phyloP scores from a whole-genome alignment of 345 rosid species.

The Salix brachista region DNA sequence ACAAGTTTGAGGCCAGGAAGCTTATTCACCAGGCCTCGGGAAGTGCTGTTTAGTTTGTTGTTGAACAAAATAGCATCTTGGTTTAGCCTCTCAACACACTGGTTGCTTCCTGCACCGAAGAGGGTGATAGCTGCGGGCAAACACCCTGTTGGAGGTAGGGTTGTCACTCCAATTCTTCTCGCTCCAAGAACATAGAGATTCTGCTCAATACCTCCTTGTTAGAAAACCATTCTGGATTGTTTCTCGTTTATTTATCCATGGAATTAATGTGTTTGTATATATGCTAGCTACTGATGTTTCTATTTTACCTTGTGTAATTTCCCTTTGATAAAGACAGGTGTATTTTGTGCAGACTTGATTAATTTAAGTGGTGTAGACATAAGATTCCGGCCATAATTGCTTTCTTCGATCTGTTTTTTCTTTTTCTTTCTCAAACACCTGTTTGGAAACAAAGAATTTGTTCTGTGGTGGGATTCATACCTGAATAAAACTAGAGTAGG shows the following conservation, averaged over 20 bases:
- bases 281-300: neutral
- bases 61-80: conserved; percentile 68
- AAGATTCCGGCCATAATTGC: neutral
- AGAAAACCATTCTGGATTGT: conserved; percentile 5
- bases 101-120: conserved; percentile 66
- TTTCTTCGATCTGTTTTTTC: neutral
- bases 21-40: conserved; percentile 43
- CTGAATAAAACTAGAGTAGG: conserved; percentile 76
- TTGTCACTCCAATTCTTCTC: conserved; percentile 75
- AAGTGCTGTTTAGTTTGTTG: conserved; percentile 59
- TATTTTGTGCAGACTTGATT: neutral
- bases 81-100: conserved; percentile 67
- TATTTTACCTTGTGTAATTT: neutral
- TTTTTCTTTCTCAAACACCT: neutral
- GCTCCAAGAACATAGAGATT: conserved; percentile 68
- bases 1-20: conserved; percentile 79
- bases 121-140: conserved; percentile 86
- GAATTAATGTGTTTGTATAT: neutral
- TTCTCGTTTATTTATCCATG: neutral
- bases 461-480: conserved; percentile 20
- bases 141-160: conserved; percentile 80
- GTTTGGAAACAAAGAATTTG: neutral
- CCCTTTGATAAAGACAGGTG: neutral
- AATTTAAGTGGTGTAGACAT: neutral
- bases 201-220: conserved; percentile 33